Percentiles rank a stretch among this genome's conserved stretches.
These are phyloP conservation scores for Bremia lactucae DNA, from an alignment of 352 stramenopile genomes.

Conservation along the genomic window DNA sequence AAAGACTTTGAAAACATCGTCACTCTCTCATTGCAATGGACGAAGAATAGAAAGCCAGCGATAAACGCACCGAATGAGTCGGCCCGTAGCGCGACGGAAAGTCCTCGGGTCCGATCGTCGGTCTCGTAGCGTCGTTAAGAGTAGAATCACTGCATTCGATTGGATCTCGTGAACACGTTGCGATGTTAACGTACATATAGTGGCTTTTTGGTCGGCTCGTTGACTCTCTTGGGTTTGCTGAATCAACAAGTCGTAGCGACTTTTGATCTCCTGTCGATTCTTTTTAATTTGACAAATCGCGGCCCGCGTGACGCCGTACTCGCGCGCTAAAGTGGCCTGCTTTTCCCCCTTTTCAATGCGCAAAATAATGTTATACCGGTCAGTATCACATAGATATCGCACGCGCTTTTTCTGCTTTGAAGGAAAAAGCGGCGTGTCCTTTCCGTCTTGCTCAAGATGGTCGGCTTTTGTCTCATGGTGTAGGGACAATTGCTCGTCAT, in stretches of 20 bases:
- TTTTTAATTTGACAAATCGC: conserved; percentile 76
- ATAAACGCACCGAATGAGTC: too few relatives aligned
- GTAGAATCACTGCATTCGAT: conserved; percentile 27
- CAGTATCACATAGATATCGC: conserved; percentile 42
- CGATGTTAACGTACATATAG: too few relatives aligned
- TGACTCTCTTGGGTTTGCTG: conserved; percentile 39
- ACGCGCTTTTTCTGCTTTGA: conserved; percentile 30
- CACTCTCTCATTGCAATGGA: conserved; percentile 25
- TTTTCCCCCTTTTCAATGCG: conserved; percentile 56
- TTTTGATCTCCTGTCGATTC: conserved; percentile 50
- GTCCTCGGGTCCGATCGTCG: conserved; percentile 5
- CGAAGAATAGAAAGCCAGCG: too few relatives aligned
- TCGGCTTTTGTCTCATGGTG: conserved; percentile 4
- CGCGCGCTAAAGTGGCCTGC: conserved; percentile 39
- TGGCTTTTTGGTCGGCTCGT: conserved; percentile 22
- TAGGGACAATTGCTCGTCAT: conserved; percentile 10
- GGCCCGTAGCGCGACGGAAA: conserved; percentile 27
- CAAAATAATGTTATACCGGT: conserved; percentile 48
- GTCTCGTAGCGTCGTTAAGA: conserved; percentile 39
- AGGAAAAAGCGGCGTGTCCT: background rate
- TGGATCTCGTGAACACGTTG: conserved; percentile 32
- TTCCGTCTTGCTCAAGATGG: background rate
- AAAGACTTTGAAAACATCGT: conserved; percentile 12
- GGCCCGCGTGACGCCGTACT: conserved; percentile 55
- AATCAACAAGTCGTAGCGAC: conserved; percentile 39